A percentile compares a stretch with the other conserved stretches of the same genome.
Conservation (phyloP, 2,329 filamentous ascomycete genomes). For the Fusarium irregulare region DNA sequence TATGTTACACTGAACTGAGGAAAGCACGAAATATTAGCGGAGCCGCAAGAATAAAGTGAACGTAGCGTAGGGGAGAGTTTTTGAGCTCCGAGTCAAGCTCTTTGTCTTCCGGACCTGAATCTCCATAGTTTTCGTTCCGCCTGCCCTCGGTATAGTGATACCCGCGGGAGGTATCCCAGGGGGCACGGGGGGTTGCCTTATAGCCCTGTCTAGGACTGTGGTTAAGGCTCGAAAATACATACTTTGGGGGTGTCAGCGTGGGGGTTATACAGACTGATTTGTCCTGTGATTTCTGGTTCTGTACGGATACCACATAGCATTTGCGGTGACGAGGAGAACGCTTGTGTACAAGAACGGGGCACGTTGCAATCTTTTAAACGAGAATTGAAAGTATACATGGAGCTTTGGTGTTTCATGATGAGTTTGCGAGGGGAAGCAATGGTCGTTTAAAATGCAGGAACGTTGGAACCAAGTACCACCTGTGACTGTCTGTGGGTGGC, state of each 20-base stretch:
- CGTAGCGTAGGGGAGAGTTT: background rate
- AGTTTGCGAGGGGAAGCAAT: background rate
- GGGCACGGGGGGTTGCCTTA: background rate
- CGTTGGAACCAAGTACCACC: background rate
- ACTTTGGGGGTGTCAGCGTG: constrained; percentile 20
- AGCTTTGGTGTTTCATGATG: background rate
- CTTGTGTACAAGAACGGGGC: background rate
- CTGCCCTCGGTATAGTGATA: background rate
- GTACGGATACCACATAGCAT: background rate
- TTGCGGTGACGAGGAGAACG: background rate
- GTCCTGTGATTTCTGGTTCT: background rate
- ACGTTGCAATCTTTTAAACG: background rate
- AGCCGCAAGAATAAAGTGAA: constrained; percentile 10
- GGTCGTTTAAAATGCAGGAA: constrained; percentile 8
- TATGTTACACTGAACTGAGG: constrained; percentile 10
- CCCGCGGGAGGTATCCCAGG: background rate
- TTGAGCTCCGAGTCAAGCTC: background rate
- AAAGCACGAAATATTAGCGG: constrained; percentile 16
- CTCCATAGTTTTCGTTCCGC: background rate
- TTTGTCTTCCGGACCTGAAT: constrained; percentile 12
- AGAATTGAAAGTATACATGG: background rate
- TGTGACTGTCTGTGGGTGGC: background rate
- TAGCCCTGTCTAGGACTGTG: background rate
- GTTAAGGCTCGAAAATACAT: background rate
- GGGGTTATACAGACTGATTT: constrained; percentile 3